A percentile compares a stretch with the other conserved stretches of the same genome.
phyloP scores from a whole-genome alignment of 306 rosid species.

The Clitoria ternatea region DNA sequence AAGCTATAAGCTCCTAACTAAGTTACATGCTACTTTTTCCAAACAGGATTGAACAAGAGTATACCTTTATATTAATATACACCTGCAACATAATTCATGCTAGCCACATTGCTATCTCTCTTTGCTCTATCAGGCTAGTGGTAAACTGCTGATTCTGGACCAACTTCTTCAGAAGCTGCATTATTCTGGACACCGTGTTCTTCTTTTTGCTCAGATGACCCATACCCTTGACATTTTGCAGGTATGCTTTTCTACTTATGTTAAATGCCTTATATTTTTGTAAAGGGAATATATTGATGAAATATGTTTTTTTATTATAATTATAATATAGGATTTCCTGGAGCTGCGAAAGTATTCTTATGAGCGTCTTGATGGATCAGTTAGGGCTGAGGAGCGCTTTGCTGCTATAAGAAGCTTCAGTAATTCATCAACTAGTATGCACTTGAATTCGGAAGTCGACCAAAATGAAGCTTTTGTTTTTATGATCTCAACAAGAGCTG shows the following conservation, averaged over 20 bases:
- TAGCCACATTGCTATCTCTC: not conserved
- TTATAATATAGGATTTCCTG: constrained; percentile 62
- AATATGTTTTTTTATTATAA: constrained; percentile 13
- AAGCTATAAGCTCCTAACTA: too few relatives aligned
- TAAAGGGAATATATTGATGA: constrained; percentile 6
- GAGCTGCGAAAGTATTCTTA: constrained; percentile 82
- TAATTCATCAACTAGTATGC: constrained; percentile 39
- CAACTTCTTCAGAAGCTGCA: constrained; percentile 79
- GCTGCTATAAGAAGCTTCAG: constrained; percentile 97
- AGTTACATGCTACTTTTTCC: too few relatives aligned
- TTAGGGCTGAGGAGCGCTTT: constrained; percentile 98
- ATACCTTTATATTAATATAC: too few relatives aligned
- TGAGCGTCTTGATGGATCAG: constrained; percentile 96
- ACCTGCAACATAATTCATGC: constrained; percentile 12
- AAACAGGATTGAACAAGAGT: too few relatives aligned
- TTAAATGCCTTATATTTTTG: constrained; percentile 14
- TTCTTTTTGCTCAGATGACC: constrained; percentile 96
- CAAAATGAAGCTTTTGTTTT: constrained; percentile 74
- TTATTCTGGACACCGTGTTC: constrained; percentile 74
- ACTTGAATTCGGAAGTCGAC: constrained; percentile 47
- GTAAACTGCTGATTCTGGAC: constrained; percentile 85
- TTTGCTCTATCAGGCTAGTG: constrained; percentile 66
- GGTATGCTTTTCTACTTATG: constrained; percentile 38
- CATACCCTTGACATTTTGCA: constrained; percentile 93
- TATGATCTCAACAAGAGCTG: constrained; percentile 94